Evolutionary conservation across 139 green algal species (phyloP).

Genomic region (Yamagishiella unicocca): DNA sequence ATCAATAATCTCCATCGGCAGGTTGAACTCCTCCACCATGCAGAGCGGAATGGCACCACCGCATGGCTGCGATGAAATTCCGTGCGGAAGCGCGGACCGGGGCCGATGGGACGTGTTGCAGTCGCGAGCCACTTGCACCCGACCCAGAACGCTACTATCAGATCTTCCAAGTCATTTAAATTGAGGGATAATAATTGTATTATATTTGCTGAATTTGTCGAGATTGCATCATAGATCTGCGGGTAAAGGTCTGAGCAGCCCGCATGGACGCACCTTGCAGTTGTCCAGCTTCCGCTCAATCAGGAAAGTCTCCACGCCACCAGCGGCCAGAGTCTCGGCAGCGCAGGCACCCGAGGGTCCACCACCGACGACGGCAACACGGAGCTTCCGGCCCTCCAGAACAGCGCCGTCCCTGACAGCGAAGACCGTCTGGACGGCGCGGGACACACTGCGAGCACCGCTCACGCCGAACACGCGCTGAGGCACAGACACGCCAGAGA

Average conservation of each 20-base stretch:
- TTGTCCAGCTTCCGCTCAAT: slow-evolving; percentile 99
- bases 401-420: slow-evolving; percentile 79
- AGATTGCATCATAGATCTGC: neutral
- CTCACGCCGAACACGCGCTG: slow-evolving; percentile 23
- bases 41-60: slow-evolving; percentile 97
- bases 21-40: slow-evolving; percentile 99
- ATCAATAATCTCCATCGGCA: slow-evolving; percentile 97
- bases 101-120: slow-evolving; percentile 10
- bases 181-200: neutral
- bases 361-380: slow-evolving; percentile 96
- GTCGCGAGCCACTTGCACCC: neutral
- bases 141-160: slow-evolving; percentile 4
- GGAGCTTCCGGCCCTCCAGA: slow-evolving; percentile 85
- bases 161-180: slow-evolving; percentile 17
- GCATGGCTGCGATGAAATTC: slow-evolving; percentile 82
- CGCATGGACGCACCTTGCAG: slow-evolving; percentile 86
- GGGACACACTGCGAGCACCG: slow-evolving; percentile 32
- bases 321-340: slow-evolving; percentile 95
- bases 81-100: neutral
- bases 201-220: neutral
- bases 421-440: slow-evolving; percentile 44
- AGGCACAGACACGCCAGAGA: slow-evolving; percentile 26
- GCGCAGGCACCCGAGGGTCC: slow-evolving; percentile 95
- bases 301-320: slow-evolving; percentile 94
- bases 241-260: neutral